These are phyloP conservation scores for Tetragonia tetragonoides DNA, from an alignment of 148 eudicot genomes.

Conservation along the genomic window DNA sequence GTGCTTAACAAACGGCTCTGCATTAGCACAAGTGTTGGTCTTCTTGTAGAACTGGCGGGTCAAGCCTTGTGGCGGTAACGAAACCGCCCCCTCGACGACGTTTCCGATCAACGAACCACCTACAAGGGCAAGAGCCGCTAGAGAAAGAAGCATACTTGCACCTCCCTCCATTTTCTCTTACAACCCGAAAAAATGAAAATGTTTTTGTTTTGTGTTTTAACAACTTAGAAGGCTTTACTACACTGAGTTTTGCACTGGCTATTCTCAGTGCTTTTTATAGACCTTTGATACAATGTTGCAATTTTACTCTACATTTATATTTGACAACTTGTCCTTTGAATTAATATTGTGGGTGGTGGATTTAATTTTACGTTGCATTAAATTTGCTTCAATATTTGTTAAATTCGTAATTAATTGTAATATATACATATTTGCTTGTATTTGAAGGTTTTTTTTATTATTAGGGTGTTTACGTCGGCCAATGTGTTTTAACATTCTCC, in stretches of 20 bases:
- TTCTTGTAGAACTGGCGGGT: slow-evolving; percentile 53
- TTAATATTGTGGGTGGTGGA: background rate
- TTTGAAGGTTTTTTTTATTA: background rate
- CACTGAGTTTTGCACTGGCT: background rate
- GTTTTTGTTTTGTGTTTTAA: no score
- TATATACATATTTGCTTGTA: background rate
- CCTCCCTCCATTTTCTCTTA: slow-evolving; percentile 7
- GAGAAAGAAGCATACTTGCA: background rate
- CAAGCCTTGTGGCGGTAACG: background rate
- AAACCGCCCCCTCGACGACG: slow-evolving; percentile 27
- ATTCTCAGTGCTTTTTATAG: no score
- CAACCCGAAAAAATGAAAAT: no score
- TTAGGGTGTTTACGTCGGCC: background rate
- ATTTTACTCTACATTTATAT: background rate
- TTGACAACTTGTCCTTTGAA: background rate
- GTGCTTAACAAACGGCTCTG: slow-evolving; percentile 49
- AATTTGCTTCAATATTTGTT: background rate
- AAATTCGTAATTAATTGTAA: background rate
- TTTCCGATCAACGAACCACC: background rate
- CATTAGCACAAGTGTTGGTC: slow-evolving; percentile 45
- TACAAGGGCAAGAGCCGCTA: background rate
- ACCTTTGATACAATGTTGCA: no score
- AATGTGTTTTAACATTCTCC: background rate
- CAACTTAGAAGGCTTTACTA: no score
- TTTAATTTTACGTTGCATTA: background rate